phyloP scores from a whole-genome alignment of 1,139 yeast genomes.

The Williopsis jadinii region DNA sequence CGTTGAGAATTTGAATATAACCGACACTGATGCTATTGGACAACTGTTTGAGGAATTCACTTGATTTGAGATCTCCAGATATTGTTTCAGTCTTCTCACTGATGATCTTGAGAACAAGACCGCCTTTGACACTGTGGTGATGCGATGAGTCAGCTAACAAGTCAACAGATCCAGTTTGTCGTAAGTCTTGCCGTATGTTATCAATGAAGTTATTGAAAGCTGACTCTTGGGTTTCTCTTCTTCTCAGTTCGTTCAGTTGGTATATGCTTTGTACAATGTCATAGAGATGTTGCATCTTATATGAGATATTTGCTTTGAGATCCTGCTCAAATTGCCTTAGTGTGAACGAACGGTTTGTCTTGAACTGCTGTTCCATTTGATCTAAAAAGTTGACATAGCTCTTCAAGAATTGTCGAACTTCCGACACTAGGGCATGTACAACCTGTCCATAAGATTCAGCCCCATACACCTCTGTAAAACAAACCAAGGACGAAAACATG shows the following conservation, averaged over 20 bases:
- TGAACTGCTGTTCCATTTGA: slow-evolving; percentile 48
- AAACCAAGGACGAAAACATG: slow-evolving; percentile 45
- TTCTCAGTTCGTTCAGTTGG: slow-evolving; percentile 29
- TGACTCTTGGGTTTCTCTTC: slow-evolving; percentile 17
- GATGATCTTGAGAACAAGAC: slow-evolving; percentile 53
- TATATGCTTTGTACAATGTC: slow-evolving; percentile 44
- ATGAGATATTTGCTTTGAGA: slow-evolving; percentile 27
- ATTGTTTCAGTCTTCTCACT: slow-evolving; percentile 49
- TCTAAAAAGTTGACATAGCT: slow-evolving; percentile 41
- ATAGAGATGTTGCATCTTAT: slow-evolving; percentile 48
- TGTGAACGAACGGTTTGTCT: slow-evolving; percentile 36
- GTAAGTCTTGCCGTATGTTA: slow-evolving; percentile 36
- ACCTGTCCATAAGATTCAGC: slow-evolving; percentile 57
- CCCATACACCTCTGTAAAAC: slow-evolving; percentile 54
- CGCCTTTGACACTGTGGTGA: slow-evolving; percentile 60
- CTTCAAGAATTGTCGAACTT: slow-evolving; percentile 43
- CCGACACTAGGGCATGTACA: slow-evolving; percentile 64
- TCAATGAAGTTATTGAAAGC: slow-evolving; percentile 30
- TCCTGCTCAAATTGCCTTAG: slow-evolving; percentile 42
- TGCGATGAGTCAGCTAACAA: slow-evolving; percentile 46
- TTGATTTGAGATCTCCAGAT: slow-evolving; percentile 62
- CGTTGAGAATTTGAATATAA: slow-evolving; percentile 62
- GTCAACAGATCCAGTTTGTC: slow-evolving; percentile 38
- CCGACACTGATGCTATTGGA: slow-evolving; percentile 55
- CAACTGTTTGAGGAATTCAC: slow-evolving; percentile 42